Percentiles rank a stretch among this genome's conserved stretches.
These are phyloP conservation scores for Prinsepia uniflora DNA, from an alignment of 306 rosid species.

Conservation along the genomic window DNA sequence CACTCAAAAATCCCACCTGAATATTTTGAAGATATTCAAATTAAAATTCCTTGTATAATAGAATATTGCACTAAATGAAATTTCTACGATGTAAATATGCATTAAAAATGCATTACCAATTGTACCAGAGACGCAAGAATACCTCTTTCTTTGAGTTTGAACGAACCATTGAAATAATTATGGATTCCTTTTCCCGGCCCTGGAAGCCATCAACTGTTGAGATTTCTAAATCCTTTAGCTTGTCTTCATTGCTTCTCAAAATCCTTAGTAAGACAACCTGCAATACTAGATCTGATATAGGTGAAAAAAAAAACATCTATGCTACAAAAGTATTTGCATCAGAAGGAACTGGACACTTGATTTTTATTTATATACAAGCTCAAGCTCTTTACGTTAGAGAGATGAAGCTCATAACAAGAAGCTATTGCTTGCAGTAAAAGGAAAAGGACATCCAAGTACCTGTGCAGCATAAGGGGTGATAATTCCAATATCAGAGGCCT, in stretches of 20 bases:
- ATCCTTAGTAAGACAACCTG: slow-evolving; percentile 83
- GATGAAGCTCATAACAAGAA: slow-evolving; percentile 7
- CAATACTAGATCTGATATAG: slow-evolving; percentile 21
- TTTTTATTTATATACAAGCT: slow-evolving; percentile 13
- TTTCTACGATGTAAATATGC: not conserved
- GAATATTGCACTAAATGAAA: not conserved
- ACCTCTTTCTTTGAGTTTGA: slow-evolving; percentile 92
- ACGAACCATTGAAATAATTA: slow-evolving; percentile 92
- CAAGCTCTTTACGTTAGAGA: slow-evolving; percentile 7
- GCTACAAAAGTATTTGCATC: not conserved
- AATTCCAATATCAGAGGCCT: slow-evolving; percentile 89
- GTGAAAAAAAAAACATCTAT: not conserved
- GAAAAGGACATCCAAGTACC: slow-evolving; percentile 32
- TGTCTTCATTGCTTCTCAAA: slow-evolving; percentile 71
- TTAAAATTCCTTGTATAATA: slow-evolving; percentile 12
- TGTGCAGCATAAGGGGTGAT: slow-evolving; percentile 97
- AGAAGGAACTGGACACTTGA: not conserved
- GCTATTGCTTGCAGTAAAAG: slow-evolving; percentile 20
- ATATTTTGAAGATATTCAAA: slow-evolving; percentile 18
- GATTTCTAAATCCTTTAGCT: slow-evolving; percentile 73
- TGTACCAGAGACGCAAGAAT: slow-evolving; percentile 18
- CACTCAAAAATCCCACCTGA: slow-evolving; percentile 97
- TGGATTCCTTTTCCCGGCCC: slow-evolving; percentile 96
- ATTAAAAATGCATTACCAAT: not conserved
- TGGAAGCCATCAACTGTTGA: slow-evolving; percentile 99